These are phyloP conservation scores for Neurospora cerealis DNA, from an alignment of 495 filamentous ascomycete genomes.

Conservation along the genomic window DNA sequence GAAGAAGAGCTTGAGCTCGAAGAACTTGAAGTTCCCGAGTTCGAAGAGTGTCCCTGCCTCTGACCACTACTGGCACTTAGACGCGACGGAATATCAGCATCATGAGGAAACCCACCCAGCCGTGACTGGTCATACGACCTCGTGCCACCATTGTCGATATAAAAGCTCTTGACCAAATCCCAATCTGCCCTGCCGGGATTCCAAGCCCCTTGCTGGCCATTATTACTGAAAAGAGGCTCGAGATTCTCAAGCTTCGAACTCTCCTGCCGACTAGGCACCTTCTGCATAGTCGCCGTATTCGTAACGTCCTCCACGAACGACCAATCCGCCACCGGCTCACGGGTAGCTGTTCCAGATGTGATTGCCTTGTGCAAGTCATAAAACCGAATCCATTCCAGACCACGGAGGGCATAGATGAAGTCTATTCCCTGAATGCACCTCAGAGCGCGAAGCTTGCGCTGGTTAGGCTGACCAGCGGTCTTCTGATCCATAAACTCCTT, in stretches of 20 bases:
- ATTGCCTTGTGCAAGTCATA: slow-evolving; percentile 18
- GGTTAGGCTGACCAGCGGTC: slow-evolving; percentile 25
- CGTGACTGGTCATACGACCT: slow-evolving; percentile 12
- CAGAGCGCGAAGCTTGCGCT: slow-evolving; percentile 19
- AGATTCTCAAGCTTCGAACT: slow-evolving; percentile 19
- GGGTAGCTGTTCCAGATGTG: neutral
- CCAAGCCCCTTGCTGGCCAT: slow-evolving; percentile 5
- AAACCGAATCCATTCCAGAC: slow-evolving; percentile 24
- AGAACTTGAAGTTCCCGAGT: neutral
- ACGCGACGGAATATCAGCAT: slow-evolving; percentile 8
- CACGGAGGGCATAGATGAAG: slow-evolving; percentile 27
- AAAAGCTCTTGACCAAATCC: slow-evolving; percentile 15
- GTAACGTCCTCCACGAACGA: slow-evolving; percentile 26
- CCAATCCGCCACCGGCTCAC: slow-evolving; percentile 18
- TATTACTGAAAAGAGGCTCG: slow-evolving; percentile 1
- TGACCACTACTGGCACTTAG: neutral
- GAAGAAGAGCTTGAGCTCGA: neutral
- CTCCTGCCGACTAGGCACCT: slow-evolving; percentile 2
- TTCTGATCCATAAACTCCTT: slow-evolving; percentile 11
- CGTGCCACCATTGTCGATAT: slow-evolving; percentile 8
- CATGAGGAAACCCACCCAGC: neutral
- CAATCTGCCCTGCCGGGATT: slow-evolving; percentile 11
- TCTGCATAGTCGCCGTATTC: slow-evolving; percentile 8
- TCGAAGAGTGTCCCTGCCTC: neutral
- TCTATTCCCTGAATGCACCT: slow-evolving; percentile 30